phyloP scores from a whole-genome alignment of 192 early-diverging fungal species.

The Lunasporangiospora selenospora region DNA sequence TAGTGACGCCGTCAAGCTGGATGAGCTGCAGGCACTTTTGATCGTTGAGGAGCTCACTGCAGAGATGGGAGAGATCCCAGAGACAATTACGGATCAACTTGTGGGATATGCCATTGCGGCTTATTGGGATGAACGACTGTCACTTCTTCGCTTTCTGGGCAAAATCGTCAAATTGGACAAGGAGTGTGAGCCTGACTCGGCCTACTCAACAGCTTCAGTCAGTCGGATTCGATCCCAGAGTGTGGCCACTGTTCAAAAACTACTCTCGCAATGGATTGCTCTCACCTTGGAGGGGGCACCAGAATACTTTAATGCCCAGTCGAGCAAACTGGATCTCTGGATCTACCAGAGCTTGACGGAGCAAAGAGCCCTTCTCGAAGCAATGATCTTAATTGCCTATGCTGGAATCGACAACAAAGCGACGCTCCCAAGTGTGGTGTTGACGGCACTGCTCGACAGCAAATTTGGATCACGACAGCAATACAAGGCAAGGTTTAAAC shows the following conservation, averaged over 20 bases:
- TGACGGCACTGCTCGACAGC: slow-evolving; percentile 15
- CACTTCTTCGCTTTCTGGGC: slow-evolving; percentile 19
- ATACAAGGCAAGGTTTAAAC: slow-evolving; percentile 28
- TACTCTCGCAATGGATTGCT: slow-evolving; percentile 16
- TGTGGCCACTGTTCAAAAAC: slow-evolving; percentile 1
- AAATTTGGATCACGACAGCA: slow-evolving; percentile 49
- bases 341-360: slow-evolving; percentile 51
- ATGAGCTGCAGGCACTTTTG: slow-evolving; percentile 48
- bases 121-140: slow-evolving; percentile 36
- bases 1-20: slow-evolving; percentile 44
- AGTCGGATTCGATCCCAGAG: slow-evolving; percentile 20
- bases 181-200: background rate
- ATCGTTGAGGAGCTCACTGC: slow-evolving; percentile 14
- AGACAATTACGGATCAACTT: slow-evolving; percentile 16
- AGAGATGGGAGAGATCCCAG: slow-evolving; percentile 19
- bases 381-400: slow-evolving; percentile 32
- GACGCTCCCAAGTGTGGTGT: slow-evolving; percentile 12
- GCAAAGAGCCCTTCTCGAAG: slow-evolving; percentile 51
- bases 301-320: slow-evolving; percentile 15
- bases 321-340: slow-evolving; percentile 31
- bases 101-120: slow-evolving; percentile 12
- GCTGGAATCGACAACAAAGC: slow-evolving; percentile 47
- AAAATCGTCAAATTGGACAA: slow-evolving; percentile 13
- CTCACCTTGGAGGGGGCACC: slow-evolving; percentile 24
- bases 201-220: slow-evolving; percentile 10